Percentiles rank a stretch among this genome's conserved stretches.
phyloP scores from a whole-genome alignment of 768 basidiomycete genomes.

The Cantharellus anzutake region DNA sequence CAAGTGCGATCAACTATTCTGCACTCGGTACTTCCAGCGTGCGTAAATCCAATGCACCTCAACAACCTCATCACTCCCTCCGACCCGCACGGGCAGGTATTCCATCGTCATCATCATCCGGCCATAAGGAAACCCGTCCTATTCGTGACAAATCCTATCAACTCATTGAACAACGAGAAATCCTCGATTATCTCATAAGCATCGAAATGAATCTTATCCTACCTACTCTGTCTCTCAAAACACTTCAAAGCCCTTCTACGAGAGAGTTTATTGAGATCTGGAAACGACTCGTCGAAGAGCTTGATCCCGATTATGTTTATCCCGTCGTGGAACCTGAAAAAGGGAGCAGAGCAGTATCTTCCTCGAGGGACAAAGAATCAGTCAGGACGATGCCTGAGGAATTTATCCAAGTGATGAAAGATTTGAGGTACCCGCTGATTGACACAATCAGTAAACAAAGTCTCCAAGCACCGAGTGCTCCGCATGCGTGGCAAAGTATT shows the following conservation, averaged over 20 bases:
- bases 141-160: constrained; percentile 62
- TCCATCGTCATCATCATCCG: too few relatives aligned
- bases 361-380: too few relatives aligned
- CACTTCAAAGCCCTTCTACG: constrained; percentile 57
- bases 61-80: too few relatives aligned
- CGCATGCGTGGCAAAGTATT: constrained; percentile 82
- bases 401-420: constrained; percentile 52
- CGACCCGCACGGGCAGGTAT: too few relatives aligned
- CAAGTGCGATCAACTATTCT: too few relatives aligned
- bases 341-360: constrained; percentile 29
- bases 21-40: too few relatives aligned
- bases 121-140: constrained; percentile 27
- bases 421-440: constrained; percentile 64
- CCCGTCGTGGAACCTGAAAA: constrained; percentile 21
- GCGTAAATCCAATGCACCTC: too few relatives aligned
- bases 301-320: constrained; percentile 52
- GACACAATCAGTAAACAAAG: constrained; percentile 68
- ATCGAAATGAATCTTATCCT: constrained; percentile 12
- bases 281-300: constrained; percentile 45
- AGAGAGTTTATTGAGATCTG: constrained; percentile 80
- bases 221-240: constrained; percentile 37
- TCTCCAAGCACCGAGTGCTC: constrained; percentile 71
- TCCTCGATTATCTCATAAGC: constrained; percentile 45
- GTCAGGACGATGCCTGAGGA: constrained; percentile 30
- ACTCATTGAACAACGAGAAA: constrained; percentile 55